Percentiles rank a stretch among this genome's conserved stretches.
phyloP scores from a whole-genome alignment of 2,329 filamentous ascomycete species.

The Didymella pinodella region DNA sequence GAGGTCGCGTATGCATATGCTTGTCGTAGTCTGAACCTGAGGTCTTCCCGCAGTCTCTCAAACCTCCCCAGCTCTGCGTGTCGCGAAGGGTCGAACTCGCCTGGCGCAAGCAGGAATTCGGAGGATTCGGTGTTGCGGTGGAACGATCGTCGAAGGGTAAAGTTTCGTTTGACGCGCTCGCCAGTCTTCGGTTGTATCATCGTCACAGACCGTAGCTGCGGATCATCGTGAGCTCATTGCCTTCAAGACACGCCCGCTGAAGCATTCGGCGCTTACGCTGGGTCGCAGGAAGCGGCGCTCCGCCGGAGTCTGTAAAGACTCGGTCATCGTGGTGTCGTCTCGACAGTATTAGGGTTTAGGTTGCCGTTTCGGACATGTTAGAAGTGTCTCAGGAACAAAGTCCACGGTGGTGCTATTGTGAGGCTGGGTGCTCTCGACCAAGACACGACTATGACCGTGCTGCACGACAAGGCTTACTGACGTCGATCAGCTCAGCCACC shows the following conservation, averaged over 20 bases:
- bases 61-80: constrained; percentile 44
- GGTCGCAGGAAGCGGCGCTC: constrained; percentile 49
- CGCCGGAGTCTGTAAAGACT: constrained; percentile 40
- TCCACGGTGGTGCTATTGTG: constrained; percentile 8
- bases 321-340: constrained; percentile 36
- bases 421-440: constrained; percentile 11
- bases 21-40: constrained; percentile 38
- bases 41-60: constrained; percentile 47
- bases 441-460: constrained; percentile 10
- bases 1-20: constrained; percentile 71
- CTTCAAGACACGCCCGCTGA: not conserved
- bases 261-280: constrained; percentile 41
- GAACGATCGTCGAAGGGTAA: constrained; percentile 69
- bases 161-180: constrained; percentile 80
- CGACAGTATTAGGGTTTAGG: not conserved
- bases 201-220: constrained; percentile 78
- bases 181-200: constrained; percentile 88
- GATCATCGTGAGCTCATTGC: constrained; percentile 29
- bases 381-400: not conserved
- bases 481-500: constrained; percentile 21
- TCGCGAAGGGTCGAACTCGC: constrained; percentile 38
- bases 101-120: constrained; percentile 52
- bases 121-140: constrained; percentile 55
- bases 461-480: constrained; percentile 17
- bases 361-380: constrained; percentile 24